A percentile compares a stretch with the other conserved stretches of the same genome.
Evolutionary conservation across 2,329 filamentous ascomycete genomes (phyloP).

Genomic region (Trichophyton mentagrophytes): DNA sequence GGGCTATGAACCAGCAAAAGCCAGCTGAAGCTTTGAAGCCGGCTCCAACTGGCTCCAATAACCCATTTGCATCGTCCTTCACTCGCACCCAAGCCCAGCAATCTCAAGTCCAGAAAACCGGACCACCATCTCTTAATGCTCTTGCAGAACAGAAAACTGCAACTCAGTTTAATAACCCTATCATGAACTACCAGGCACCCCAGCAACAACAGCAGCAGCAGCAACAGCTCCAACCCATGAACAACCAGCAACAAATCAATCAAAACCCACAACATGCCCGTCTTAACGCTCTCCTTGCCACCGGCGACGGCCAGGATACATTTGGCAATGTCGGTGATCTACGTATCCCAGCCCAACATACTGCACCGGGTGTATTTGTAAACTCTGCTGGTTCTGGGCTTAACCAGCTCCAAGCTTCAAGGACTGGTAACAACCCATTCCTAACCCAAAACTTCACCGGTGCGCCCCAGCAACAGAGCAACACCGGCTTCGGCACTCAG

Average conservation of each 20-base stretch:
- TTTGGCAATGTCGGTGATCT: constrained; percentile 95
- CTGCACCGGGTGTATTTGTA: constrained; percentile 87
- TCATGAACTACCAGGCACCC: constrained; percentile 40
- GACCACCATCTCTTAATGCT: constrained; percentile 58
- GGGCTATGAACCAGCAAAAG: constrained; percentile 50
- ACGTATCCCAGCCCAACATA: constrained; percentile 91
- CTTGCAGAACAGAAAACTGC: constrained; percentile 77
- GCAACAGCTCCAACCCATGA: constrained; percentile 20
- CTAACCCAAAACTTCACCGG: constrained; percentile 72
- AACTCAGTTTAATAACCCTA: constrained; percentile 38
- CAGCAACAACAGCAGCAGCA: constrained; percentile 27
- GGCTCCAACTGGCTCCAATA: constrained; percentile 89
- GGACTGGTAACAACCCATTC: constrained; percentile 81
- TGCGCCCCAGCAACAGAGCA: constrained; percentile 37
- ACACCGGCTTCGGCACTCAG: constrained; percentile 44
- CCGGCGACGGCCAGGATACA: constrained; percentile 87
- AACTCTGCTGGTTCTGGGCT: constrained; percentile 84
- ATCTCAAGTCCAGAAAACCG: constrained; percentile 38
- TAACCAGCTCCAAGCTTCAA: constrained; percentile 52
- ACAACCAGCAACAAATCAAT: constrained; percentile 21
- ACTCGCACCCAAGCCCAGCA: constrained; percentile 46
- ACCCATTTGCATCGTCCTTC: constrained; percentile 77
- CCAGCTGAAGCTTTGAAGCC: constrained; percentile 57
- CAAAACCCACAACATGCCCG: constrained; percentile 51
- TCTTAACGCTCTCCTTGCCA: constrained; percentile 74